Percentiles rank a stretch among this genome's conserved stretches.
phyloP scores from a whole-genome alignment of 1,284 basidiomycete genomes.

The Cerrena zonata region DNA sequence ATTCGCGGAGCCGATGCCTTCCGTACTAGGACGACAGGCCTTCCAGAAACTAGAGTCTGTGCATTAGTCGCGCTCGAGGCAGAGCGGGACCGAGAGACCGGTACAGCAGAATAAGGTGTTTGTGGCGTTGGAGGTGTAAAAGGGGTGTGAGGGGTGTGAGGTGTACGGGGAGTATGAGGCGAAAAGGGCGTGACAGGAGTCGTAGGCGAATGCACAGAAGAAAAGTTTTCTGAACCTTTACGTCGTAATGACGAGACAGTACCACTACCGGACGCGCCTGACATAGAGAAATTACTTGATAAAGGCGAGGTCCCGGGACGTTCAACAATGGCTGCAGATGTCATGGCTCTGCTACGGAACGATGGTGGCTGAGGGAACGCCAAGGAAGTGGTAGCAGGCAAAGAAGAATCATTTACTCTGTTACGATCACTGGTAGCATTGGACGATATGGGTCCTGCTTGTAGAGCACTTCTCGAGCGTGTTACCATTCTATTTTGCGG shows the following conservation, averaged over 20 bases:
- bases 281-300: background rate
- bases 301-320: background rate
- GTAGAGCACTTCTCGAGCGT: background rate
- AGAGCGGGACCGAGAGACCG: constrained; percentile 21
- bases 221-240: constrained; percentile 12
- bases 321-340: constrained; percentile 29
- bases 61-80: constrained; percentile 19
- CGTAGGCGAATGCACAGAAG: background rate
- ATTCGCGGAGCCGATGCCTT: constrained; percentile 24
- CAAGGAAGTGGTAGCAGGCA: background rate
- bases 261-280: background rate
- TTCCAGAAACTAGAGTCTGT: constrained; percentile 14
- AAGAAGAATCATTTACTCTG: constrained; percentile 16
- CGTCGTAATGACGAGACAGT: constrained; percentile 12
- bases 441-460: constrained; percentile 19
- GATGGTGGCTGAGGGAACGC: constrained; percentile 25
- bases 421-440: constrained; percentile 16
- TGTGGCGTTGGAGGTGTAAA: too few relatives aligned
- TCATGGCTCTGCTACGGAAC: constrained; percentile 49
- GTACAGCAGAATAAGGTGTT: constrained; percentile 17
- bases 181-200: too few relatives aligned
- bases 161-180: too few relatives aligned
- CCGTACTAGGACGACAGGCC: constrained; percentile 23
- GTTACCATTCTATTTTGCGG: background rate
- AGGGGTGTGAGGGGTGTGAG: too few relatives aligned